A percentile compares a stretch with the other conserved stretches of the same genome.
Evolutionary conservation across 2,329 filamentous ascomycete species (phyloP).

Genomic region (Periconia sp.): DNA sequence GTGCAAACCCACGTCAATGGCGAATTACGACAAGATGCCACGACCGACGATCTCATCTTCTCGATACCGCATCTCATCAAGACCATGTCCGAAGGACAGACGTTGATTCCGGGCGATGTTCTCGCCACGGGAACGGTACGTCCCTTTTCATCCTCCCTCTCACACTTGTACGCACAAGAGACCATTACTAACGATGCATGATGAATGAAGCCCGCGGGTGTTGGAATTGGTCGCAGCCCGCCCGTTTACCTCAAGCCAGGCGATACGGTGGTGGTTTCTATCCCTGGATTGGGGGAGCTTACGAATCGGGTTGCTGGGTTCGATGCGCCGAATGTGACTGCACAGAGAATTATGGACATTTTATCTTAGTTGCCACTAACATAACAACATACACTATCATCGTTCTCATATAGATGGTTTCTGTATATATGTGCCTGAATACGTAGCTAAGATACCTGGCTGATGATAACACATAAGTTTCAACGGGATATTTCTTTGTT

Average conservation of each 20-base stretch:
- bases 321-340: constrained; percentile 42
- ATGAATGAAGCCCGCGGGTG: constrained; percentile 50
- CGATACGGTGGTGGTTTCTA: constrained; percentile 23
- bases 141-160: constrained; percentile 47
- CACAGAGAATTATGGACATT: background rate
- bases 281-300: constrained; percentile 29
- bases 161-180: background rate
- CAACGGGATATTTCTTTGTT: too few species aligned
- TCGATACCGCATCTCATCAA: constrained; percentile 49
- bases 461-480: too few species aligned
- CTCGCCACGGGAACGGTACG: constrained; percentile 57
- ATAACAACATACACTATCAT: too few species aligned
- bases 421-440: constrained; percentile 24
- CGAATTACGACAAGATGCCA: constrained; percentile 50
- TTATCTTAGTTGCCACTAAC: background rate
- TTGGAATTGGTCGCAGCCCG: constrained; percentile 45
- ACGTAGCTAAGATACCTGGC: too few species aligned
- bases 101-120: constrained; percentile 50
- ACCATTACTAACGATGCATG: constrained; percentile 43
- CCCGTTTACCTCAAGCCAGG: constrained; percentile 31
- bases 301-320: constrained; percentile 45
- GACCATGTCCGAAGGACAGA: constrained; percentile 49
- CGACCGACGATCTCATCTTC: constrained; percentile 51
- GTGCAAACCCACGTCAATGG: constrained; percentile 53
- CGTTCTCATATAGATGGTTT: constrained; percentile 20